Conservation (phyloP, 2,329 filamentous ascomycete genomes). For the Apiospora sp. region DNA sequence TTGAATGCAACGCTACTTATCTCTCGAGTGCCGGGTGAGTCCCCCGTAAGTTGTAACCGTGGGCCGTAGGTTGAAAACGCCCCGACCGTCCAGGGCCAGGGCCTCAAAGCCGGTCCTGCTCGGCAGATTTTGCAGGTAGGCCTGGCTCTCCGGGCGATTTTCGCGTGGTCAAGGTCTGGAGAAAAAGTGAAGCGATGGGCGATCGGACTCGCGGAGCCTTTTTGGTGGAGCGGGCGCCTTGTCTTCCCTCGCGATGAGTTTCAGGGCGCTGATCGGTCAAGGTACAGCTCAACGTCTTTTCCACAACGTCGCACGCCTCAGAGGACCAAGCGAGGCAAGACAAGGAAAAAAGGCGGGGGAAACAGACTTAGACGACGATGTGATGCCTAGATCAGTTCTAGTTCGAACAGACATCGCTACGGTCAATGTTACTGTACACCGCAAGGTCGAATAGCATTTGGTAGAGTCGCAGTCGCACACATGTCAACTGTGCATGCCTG, state of each 20-base stretch:
- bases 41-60: neutral
- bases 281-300: neutral
- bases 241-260: neutral
- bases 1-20: neutral
- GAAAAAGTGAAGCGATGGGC: conserved; percentile 12
- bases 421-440: conserved; percentile 1
- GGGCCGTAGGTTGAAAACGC: neutral
- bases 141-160: neutral
- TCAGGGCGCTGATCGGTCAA: neutral
- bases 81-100: conserved; percentile 10
- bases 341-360: neutral
- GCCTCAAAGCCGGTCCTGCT: neutral
- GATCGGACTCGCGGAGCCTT: conserved; percentile 9
- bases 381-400: conserved; percentile 5
- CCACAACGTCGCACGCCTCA: neutral
- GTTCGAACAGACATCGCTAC: neutral
- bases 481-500: neutral
- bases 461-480: conserved; percentile 3
- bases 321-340: neutral
- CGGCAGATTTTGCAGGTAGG: neutral
- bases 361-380: neutral
- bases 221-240: conserved; percentile 4
- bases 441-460: neutral
- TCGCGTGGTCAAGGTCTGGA: conserved; percentile 15
- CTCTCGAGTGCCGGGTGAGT: conserved; percentile 7